Evolutionary conservation across 2,329 filamentous ascomycete genomes (phyloP), one percentile per base, ranked within the genome.

Genomic region (Arthrobotrys musiformis): DNA sequence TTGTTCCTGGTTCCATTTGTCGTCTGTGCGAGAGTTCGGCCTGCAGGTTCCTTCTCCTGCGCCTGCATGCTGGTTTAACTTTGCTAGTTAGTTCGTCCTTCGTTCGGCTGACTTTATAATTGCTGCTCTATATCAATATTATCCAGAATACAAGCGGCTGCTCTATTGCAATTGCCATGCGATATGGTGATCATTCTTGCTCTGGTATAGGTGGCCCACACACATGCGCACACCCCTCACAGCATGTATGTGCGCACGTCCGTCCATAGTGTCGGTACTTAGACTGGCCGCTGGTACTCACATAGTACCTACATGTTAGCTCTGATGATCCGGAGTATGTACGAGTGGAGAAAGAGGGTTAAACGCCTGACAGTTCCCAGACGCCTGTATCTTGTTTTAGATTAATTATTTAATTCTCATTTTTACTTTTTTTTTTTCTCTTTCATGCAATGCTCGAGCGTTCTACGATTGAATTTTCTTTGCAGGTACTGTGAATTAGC

Each of bases 301-400:
- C n/a, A n/a, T n/a, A n/a, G n/a, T n/a, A n/a, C n/a, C n/a, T n/a
- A n/a, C n/a, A n/a, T n/a, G n/a, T n/a, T n/a, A n/a, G n/a, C n/a
- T n/a, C n/a, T n/a, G n/a, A n/a, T n/a, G n/a, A n/a, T n/a, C n/a
- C n/a, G n/a, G n/a, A n/a, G n/a, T n/a, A n/a, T n/a, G n/a, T n/a
- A n/a, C n/a, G n/a, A n/a, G n/a, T 22, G 42, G 17, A 9, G 6
- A 11, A 28, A 54, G 26, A 48, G 46, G 33, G 46, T 69, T 66
- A 76, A 66, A 76, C 72, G 72, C 72, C 64, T 58, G 72, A 69
- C 58, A 42, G 52, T 63, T 24, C 44, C 54, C 63, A 76, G 58
- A 76, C 63, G 64, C 56, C 54, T 46, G 50, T 50, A n/a, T 63
- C 22, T 33, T 56, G 63, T 75, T 75, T 68, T 68, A 69, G 28